These are phyloP conservation scores for Erodium texanum DNA, from an alignment of 441 rosid species.

Conservation along the genomic window DNA sequence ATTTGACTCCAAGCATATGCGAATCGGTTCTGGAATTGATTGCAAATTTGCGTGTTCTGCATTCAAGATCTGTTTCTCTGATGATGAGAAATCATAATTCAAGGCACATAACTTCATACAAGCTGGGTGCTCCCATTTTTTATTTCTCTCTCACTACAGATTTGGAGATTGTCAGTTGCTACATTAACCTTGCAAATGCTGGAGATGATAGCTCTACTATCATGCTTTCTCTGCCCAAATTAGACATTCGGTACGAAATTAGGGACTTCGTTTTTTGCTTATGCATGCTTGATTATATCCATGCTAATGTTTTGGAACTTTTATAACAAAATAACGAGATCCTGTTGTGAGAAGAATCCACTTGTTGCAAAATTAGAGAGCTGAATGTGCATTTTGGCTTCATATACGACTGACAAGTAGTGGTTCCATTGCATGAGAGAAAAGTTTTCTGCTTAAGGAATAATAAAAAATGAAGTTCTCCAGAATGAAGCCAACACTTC, in stretches of 20 bases:
- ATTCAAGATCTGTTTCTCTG: conserved; percentile 31
- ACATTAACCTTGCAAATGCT: conserved; percentile 61
- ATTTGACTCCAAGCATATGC: conserved; percentile 51
- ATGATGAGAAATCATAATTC: conserved; percentile 20
- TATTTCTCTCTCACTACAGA: conserved; percentile 47
- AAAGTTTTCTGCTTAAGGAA: not conserved
- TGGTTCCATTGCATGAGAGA: not conserved
- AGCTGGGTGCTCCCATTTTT: conserved; percentile 29
- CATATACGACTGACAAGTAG: not conserved
- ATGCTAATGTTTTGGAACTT: not conserved
- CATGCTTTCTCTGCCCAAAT: conserved; percentile 35
- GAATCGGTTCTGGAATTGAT: conserved; percentile 46
- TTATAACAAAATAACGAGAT: not conserved
- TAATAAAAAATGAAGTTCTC: not conserved
- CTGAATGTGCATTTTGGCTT: conserved; percentile 1
- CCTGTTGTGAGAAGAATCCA: conserved; percentile 8
- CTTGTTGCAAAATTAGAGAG: not conserved
- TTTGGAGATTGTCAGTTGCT: conserved; percentile 39
- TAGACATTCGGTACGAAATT: conserved; percentile 45
- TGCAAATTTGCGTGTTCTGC: conserved; percentile 36
- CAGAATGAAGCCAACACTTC: not conserved
- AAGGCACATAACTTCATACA: conserved; percentile 21
- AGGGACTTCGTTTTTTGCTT: conserved; percentile 5
- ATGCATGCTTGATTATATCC: not conserved
- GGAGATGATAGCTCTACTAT: conserved; percentile 52